A percentile compares a stretch with the other conserved stretches of the same genome.
phyloP scores from a whole-genome alignment of 1,284 basidiomycete species.

The Laetiporus sulphureus region DNA sequence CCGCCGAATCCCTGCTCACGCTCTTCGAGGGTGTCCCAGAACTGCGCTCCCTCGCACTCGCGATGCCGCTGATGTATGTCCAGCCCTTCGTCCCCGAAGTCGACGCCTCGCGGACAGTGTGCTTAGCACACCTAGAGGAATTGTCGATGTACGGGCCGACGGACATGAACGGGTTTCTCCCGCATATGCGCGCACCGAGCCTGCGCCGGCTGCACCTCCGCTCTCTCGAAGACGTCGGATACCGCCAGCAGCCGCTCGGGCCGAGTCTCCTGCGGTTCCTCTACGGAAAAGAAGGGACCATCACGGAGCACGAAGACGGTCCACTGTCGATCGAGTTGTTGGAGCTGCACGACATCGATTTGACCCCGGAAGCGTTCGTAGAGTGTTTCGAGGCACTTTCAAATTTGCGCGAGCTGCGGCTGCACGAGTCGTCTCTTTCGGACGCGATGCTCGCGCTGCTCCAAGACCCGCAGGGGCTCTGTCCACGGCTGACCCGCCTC shows the following conservation, averaged over 20 bases:
- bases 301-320: not conserved
- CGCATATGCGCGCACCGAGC: conserved; percentile 35
- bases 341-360: conserved; percentile 51
- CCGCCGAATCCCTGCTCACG: conserved; percentile 22
- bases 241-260: conserved; percentile 33
- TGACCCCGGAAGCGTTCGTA: conserved; percentile 36
- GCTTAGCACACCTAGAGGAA: conserved; percentile 32
- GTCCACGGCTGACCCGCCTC: conserved; percentile 40
- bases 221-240: conserved; percentile 32
- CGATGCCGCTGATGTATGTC: conserved; percentile 30
- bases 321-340: conserved; percentile 34
- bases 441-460: conserved; percentile 40
- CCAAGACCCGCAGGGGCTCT: conserved; percentile 34
- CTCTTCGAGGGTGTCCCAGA: conserved; percentile 19
- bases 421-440: conserved; percentile 56
- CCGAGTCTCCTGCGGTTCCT: conserved; percentile 36
- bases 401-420: conserved; percentile 39
- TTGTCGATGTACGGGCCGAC: conserved; percentile 36
- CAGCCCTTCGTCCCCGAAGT: conserved; percentile 29
- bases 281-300: not conserved
- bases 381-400: conserved; percentile 34
- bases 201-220: conserved; percentile 42
- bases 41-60: conserved; percentile 36
- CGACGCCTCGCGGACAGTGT: conserved; percentile 23
- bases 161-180: conserved; percentile 37